Base-by-base conservation (phyloP, 73 alveolate species). In the Paramecium primaurelia region DNA sequence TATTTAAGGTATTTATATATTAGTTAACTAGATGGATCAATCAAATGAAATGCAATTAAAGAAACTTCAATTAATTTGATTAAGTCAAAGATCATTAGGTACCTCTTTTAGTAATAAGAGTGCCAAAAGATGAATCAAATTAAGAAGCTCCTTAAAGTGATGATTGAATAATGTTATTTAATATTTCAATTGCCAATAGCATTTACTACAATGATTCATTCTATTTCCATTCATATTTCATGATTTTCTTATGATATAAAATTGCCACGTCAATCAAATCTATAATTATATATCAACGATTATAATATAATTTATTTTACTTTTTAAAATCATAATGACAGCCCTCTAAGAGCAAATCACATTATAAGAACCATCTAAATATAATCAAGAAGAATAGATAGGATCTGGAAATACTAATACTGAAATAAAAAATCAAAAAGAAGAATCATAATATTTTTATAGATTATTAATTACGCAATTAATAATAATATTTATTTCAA, bases 61-160 rank as follows among this genome's bases (percentile, higher is more conserved):
- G 47, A 34, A 38, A 37, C 26, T 37, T 30, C n/a, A 32, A 73
- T 37, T 22, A 37, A 22, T 44, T 30, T 37, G 87, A 73, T 73
- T 30, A 73, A 73, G 59, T 73, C 22, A 34, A 37, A 73, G 87
- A 73, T 73, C 59, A 20, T 73, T 8, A 34, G 47, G 87, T 73
- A 10, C 87, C 87, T 36, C 40, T 73, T 14, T 18, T 73, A 44
- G 32, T 37, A 1, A 40, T 73, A 36, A 73, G 58, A 73, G 47
- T 73, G 5, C 87, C 87, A 37, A 73, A 40, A 73, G 87, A 73
- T 73, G 58, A 36, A 73, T 73, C 87, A 22, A 36, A 73, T 38
- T 73, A 73, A 73, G 64, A 36, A 44, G 60, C 64, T 12, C 32
- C 30, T 30, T 34, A 73, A 34, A 40, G 59, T 37, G 87, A 73